phyloP scores from a whole-genome alignment of 2,329 filamentous ascomycete species.

The Shiraia sp. region DNA sequence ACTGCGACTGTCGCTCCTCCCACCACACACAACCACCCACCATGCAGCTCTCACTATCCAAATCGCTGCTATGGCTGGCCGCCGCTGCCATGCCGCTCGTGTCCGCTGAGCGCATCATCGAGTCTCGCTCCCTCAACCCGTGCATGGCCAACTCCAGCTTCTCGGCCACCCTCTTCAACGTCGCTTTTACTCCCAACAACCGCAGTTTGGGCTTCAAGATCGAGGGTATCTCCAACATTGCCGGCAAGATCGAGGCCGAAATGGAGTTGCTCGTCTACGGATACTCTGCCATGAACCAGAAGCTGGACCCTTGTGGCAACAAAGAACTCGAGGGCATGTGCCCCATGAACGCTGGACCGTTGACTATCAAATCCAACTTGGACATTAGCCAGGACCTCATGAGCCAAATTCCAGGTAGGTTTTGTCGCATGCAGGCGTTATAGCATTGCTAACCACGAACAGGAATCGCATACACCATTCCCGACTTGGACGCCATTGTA shows the following conservation, averaged over 20 bases:
- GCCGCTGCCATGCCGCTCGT: conserved; percentile 51
- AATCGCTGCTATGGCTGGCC: conserved; percentile 40
- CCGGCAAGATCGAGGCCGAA: conserved; percentile 79
- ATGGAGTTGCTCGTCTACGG: conserved; percentile 81
- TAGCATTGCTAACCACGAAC: conserved; percentile 10
- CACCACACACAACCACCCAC: conserved; percentile 18
- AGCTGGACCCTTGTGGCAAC: conserved; percentile 74
- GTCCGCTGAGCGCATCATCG: conserved; percentile 63
- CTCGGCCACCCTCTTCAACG: conserved; percentile 86
- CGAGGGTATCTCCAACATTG: conserved; percentile 79
- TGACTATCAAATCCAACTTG: conserved; percentile 75
- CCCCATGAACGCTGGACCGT: conserved; percentile 84
- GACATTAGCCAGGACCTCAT: conserved; percentile 60
- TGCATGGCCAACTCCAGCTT: conserved; percentile 86
- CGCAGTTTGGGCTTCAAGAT: conserved; percentile 73
- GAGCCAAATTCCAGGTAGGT: conserved; percentile 67
- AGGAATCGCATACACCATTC: conserved; percentile 84
- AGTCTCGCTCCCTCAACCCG: conserved; percentile 80
- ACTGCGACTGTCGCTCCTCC: conserved; percentile 10
- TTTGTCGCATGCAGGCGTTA: conserved; percentile 2
- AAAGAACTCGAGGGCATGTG: conserved; percentile 74
- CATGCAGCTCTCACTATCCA: conserved; percentile 42
- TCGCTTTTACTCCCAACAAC: conserved; percentile 77
- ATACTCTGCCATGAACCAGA: conserved; percentile 68
- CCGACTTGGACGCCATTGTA: conserved; percentile 86